These are phyloP conservation scores for Hanseniaspora lachancei DNA, from an alignment of 805 yeast genomes.

Conservation along the genomic window DNA sequence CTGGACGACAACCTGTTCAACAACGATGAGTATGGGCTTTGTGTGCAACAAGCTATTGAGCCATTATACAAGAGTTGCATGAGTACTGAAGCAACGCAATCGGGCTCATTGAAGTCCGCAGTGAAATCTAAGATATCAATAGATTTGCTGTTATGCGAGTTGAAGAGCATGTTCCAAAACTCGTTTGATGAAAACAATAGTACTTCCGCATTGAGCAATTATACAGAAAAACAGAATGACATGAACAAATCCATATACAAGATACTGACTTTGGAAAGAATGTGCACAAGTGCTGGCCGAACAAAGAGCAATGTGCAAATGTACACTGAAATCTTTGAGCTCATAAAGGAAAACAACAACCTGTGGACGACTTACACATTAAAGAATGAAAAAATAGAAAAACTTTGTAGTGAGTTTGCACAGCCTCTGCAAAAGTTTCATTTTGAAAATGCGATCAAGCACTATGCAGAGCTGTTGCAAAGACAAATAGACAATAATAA, in stretches of 20 bases:
- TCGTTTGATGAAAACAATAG: not conserved
- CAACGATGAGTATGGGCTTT: not conserved
- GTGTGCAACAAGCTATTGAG: not conserved
- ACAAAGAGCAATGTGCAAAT: too few species aligned
- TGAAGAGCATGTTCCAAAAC: not conserved
- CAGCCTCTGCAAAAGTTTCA: conserved; percentile 2
- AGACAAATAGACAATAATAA: not conserved
- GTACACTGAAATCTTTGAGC: not conserved
- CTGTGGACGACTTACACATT: conserved; percentile 5
- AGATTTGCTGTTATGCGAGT: conserved; percentile 3
- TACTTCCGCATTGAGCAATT: not conserved
- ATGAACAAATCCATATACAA: not conserved
- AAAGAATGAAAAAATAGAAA: not conserved
- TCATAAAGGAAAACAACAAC: not conserved
- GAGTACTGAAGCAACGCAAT: not conserved
- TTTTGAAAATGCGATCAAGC: not conserved
- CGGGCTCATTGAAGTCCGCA: not conserved
- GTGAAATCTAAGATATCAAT: not conserved
- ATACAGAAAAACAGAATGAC: not conserved
- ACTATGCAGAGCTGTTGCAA: not conserved
- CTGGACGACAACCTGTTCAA: not conserved
- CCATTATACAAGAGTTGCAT: not conserved
- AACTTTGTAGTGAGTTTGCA: not conserved
- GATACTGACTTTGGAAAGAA: not conserved
- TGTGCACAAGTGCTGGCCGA: not conserved